A percentile compares a stretch with the other conserved stretches of the same genome.
These are phyloP conservation scores for Helotiales sp. DNA, from an alignment of 2,329 filamentous ascomycete species.

Conservation along the genomic window DNA sequence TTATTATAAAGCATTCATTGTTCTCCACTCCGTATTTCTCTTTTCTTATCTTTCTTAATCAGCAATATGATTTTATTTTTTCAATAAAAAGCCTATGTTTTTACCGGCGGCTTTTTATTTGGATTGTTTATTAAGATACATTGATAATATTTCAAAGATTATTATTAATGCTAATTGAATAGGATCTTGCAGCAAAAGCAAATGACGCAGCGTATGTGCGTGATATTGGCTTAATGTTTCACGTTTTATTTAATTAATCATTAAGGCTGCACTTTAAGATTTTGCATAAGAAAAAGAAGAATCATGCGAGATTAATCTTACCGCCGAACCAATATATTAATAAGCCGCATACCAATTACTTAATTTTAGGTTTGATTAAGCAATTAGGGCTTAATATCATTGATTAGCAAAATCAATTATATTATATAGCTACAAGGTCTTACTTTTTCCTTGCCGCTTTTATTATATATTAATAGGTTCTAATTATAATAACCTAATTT, in stretches of 20 bases:
- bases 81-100: too few species aligned
- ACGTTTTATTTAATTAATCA: too few species aligned
- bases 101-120: too few species aligned
- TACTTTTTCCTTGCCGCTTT: not conserved
- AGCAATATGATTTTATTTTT: too few species aligned
- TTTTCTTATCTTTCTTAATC: too few species aligned
- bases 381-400: not conserved
- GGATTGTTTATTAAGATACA: not conserved
- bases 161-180: not conserved
- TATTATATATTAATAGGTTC: not conserved
- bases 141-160: not conserved
- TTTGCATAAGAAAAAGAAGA: not conserved
- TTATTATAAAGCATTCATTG: too few species aligned
- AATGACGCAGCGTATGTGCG: not conserved
- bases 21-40: too few species aligned
- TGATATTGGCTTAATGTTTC: too few species aligned
- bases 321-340: not conserved
- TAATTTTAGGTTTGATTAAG: not conserved
- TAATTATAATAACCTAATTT: not conserved
- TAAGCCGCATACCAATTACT: not conserved
- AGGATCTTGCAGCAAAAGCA: not conserved
- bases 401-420: not conserved
- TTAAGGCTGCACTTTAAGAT: not conserved
- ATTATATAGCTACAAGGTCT: not conserved
- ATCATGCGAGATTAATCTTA: not conserved